Evolutionary conservation across 768 basidiomycete genomes (phyloP).

Genomic region (Auricularia sp.): DNA sequence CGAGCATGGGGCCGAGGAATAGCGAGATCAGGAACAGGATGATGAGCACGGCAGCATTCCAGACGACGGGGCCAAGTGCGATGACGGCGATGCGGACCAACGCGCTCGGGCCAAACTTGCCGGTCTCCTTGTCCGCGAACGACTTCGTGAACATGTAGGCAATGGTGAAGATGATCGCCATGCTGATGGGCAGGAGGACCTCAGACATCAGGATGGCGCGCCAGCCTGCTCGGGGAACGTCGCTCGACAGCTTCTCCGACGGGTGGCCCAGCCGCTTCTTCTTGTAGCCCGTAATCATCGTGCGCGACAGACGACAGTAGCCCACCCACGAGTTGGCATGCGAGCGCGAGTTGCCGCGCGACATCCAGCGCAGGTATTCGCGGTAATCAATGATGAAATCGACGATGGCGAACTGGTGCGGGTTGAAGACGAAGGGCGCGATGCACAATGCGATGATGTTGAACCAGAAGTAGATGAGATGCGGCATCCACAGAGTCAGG

Average conservation of each 20-base stretch:
- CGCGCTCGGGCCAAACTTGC: conserved; percentile 63
- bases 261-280: conserved; percentile 94
- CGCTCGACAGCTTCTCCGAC: conserved; percentile 86
- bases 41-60: conserved; percentile 83
- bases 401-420: conserved; percentile 96
- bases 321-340: conserved; percentile 99
- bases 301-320: conserved; percentile 94
- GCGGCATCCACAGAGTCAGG: conserved; percentile 82
- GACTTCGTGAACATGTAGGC: conserved; percentile 64
- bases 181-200: conserved; percentile 72
- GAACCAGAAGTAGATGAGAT: conserved; percentile 96
- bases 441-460: conserved; percentile 87
- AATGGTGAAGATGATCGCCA: conserved; percentile 79
- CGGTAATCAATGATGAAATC: conserved; percentile 98
- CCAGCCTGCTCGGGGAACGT: conserved; percentile 90
- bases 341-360: conserved; percentile 90
- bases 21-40: conserved; percentile 84
- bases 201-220: conserved; percentile 82
- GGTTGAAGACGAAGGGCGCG: conserved; percentile 97
- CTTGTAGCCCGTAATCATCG: conserved; percentile 99
- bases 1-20: conserved; percentile 86
- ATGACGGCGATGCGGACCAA: conserved; percentile 90
- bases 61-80: conserved; percentile 88
- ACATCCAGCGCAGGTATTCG: conserved; percentile 99
- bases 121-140: conserved; percentile 50